Base-by-base conservation (phyloP, 306 rosid species). In the Dryas drummondii region DNA sequence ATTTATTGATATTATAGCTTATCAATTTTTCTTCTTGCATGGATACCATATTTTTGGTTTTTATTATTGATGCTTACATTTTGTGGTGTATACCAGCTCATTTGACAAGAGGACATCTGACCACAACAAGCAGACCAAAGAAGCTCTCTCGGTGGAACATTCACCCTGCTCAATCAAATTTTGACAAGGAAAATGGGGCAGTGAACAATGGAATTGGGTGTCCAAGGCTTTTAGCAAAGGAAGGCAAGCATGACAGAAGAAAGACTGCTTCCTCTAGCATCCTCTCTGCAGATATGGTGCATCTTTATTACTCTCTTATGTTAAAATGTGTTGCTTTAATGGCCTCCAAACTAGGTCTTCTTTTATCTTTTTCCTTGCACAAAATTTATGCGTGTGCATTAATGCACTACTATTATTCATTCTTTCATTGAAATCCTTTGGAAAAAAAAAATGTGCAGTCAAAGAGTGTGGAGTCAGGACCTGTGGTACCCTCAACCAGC, bases 81-180 rank as follows among this genome's bases (percentile, higher is more conserved):
- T 71, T 44, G 58, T 53, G 77, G 44, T 44, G 11, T 63, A 5
- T 76, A 14, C 53, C 49, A 71, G 86, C 77, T 73, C 83, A 76
- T 86, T 82, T 73, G 80, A 74, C 76, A 57, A 87, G 85, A 79
- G 80, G 85, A 64, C 74, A 73, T 80, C 80, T 72, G 71, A 90
- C 81, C 72, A 86, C 82, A 75, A 71, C 80, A 66, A 76, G 61
- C 49, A 90, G 87, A 85, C 78, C 73, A 71, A 83, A 85, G 78
- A 96, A 78, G 83, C 87, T 82, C 58, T 89, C 98, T 92, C 86
- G 96, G n/a, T 90, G 91, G 93, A 92, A 80, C 85, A 73, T 86
- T 40, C 75, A 83, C 51, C 87, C 87, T 76, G 82, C 82, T 76
- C 90, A 77, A 45, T 83, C 83, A 56, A 73, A 51, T 65, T 22